Base-by-base conservation (phyloP, 495 filamentous ascomycete genomes). In the Neohortaea acidophila region DNA sequence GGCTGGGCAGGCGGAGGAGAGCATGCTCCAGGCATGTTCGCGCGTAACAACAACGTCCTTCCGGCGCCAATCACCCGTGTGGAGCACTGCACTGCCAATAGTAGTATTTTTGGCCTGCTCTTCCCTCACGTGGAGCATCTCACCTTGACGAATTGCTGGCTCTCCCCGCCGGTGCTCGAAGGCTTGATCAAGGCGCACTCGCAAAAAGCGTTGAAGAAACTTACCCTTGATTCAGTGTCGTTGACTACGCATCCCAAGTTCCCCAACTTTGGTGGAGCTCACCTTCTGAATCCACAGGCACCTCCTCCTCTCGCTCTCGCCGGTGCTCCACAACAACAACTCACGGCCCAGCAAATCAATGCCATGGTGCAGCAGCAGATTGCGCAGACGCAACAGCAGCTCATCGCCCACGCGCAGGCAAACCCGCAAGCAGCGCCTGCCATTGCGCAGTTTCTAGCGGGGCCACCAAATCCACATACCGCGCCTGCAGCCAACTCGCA, bases 1-100 rank as follows among this genome's bases (percentile, higher is more conserved):
- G 72, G 72, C 25, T 77, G 67, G 61, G 37, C 60, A 17, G 63
- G 61, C 33, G 72, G 72, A 27, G 72, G 72, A 18, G 72, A 77
- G 54, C 59, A 67, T 28, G 68, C 67, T 10, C 34, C 60, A 28
- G 71, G 72, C 15, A 42, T 66, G 9, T 58, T 54, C 34, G 67
- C 70, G 11, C 63, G 72, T 30, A 69, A 68, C 44, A 51, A 51
- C 12, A 52, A 65, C 38, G 24, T 77, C 19, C 51, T 77, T 1
- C 66, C 71, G 1, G 67, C 69, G 10, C 71, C 71, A 2, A 51
- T 70, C 32, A 43, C 60, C 0, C 29, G 21, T 12, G 23, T 35
- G 9, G 29, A 40, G 1, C 21, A 39, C 23, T 35, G 15, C 23
- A 36, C 18, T 6, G 20, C 14, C 10, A 37, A 33, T 21, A 31